These are phyloP conservation scores for Pythium phragmiticola DNA, from an alignment of 352 stramenopile species.

Conservation along the genomic window DNA sequence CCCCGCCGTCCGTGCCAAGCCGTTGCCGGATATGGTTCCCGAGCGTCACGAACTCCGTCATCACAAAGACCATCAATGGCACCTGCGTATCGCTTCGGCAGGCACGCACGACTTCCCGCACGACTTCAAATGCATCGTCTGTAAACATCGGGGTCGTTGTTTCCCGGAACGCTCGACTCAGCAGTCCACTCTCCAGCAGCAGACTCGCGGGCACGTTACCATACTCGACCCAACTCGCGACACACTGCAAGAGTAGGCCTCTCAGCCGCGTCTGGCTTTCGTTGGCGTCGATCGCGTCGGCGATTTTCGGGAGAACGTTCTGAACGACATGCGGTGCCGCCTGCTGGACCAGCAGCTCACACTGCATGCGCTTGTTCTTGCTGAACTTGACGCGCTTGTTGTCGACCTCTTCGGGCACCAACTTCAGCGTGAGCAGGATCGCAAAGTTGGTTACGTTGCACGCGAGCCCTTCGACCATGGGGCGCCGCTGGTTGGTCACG, in stretches of 20 bases:
- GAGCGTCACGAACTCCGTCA: constrained; percentile 76
- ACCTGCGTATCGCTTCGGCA: constrained; percentile 58
- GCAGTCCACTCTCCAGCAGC: constrained; percentile 58
- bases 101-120: constrained; percentile 67
- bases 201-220: constrained; percentile 47
- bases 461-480: constrained; percentile 37
- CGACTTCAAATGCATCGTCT: constrained; percentile 51
- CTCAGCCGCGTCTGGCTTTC: constrained; percentile 45
- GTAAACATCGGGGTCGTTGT: constrained; percentile 37
- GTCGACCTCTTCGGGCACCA: constrained; percentile 75
- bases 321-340: constrained; percentile 58
- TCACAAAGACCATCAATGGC: constrained; percentile 74
- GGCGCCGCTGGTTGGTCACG: constrained; percentile 64
- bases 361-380: constrained; percentile 62
- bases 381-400: constrained; percentile 81
- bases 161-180: constrained; percentile 64
- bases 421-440: constrained; percentile 69
- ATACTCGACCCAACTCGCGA: constrained; percentile 77
- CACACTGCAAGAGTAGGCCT: constrained; percentile 57
- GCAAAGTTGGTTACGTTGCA: constrained; percentile 68
- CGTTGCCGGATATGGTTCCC: constrained; percentile 54
- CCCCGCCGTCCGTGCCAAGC: constrained; percentile 11
- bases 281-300: constrained; percentile 50
- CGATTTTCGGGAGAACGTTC: constrained; percentile 58
- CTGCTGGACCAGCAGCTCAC: constrained; percentile 66